Evolutionary conservation across 805 yeast species (phyloP).

Genomic region (Ogataea dorogensis): DNA sequence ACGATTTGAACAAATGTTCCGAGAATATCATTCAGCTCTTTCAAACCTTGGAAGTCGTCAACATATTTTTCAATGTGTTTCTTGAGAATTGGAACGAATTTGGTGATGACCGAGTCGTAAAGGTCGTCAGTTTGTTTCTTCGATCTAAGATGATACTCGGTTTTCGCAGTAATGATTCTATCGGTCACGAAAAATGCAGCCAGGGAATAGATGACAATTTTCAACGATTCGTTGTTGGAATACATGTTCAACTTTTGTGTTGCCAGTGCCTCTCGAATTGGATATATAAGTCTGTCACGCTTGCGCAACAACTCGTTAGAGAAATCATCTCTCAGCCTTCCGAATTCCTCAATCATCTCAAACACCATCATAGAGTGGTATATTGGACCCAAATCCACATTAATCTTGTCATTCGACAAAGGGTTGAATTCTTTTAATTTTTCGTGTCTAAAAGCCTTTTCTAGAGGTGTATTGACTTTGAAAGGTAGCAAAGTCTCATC

Average conservation of each 20-base stretch:
- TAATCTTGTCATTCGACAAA: conserved; percentile 43
- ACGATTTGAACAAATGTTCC: conserved; percentile 74
- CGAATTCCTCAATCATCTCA: conserved; percentile 64
- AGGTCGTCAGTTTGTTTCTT: conserved; percentile 64
- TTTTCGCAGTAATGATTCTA: conserved; percentile 59
- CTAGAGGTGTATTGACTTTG: conserved; percentile 84
- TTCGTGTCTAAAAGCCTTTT: conserved; percentile 64
- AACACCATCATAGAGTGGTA: conserved; percentile 84
- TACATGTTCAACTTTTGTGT: conserved; percentile 31
- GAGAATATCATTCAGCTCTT: conserved; percentile 56
- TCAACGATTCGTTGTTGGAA: conserved; percentile 44
- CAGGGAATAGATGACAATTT: conserved; percentile 56
- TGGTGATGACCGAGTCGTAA: conserved; percentile 68
- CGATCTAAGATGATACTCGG: conserved; percentile 62
- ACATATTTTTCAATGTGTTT: conserved; percentile 44
- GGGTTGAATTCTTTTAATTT: conserved; percentile 43
- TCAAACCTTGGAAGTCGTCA: conserved; percentile 43
- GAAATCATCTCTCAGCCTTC: conserved; percentile 59
- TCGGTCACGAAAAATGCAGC: conserved; percentile 80
- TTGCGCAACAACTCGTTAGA: conserved; percentile 70
- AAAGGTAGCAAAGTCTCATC: conserved; percentile 49
- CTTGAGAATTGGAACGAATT: conserved; percentile 57
- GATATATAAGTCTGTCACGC: conserved; percentile 68
- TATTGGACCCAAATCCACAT: conserved; percentile 66
- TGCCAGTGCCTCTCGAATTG: conserved; percentile 43